Evolutionary conservation across 768 basidiomycete genomes (phyloP), one percentile per base, ranked within the genome.

Genomic region (Cantharellus cinnabarinus): DNA sequence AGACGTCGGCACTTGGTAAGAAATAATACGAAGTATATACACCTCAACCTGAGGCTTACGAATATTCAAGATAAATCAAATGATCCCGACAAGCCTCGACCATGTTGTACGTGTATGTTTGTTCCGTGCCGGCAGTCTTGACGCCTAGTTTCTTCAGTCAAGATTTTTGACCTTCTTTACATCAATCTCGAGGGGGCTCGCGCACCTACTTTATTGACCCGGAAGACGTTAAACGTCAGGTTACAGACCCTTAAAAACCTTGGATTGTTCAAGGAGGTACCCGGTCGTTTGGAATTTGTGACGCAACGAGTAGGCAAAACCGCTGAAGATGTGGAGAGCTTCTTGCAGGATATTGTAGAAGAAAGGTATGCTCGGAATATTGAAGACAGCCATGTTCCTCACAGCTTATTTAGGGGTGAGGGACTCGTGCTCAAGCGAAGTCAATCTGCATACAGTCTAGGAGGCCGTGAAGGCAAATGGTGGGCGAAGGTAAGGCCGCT

Each of bases 351-450:
- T 58, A 75, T 98, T 57, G 82, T 99, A 77, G 82, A 79, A 38
- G 69, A 75, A n/a, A 69, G 70, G 74, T 74, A 20, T 50, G 71
- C 63, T 60, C 4, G 34, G 44, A 10, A 48, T 10, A 48, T 10
- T 48, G 44, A 48, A 48, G 10, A 0, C 29, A 10, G 29, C 10
- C 15, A 34, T 7, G 38, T 38, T 34, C 42, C 29, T 37, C 20
- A 50, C 20, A 44, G 7, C 54, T 51, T 55, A 55, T 55, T 5
- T 20, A 80, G 89, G 58, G 95, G 95, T 2, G 95, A 98, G 69
- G 95, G 95, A 0, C 72, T 99, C 7, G 85, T 98, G 4, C 77
- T 98, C 61, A 99, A 99, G 68, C 83, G 90, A 64, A 82, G 83
- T 0, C 71, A 77, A 34, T 79, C 85, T 0, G 76, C 81, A 62